Percentiles rank a stretch among this genome's conserved stretches.
Conservation (phyloP, 352 stramenopile species). For the Plasmopara muralis region DNA sequence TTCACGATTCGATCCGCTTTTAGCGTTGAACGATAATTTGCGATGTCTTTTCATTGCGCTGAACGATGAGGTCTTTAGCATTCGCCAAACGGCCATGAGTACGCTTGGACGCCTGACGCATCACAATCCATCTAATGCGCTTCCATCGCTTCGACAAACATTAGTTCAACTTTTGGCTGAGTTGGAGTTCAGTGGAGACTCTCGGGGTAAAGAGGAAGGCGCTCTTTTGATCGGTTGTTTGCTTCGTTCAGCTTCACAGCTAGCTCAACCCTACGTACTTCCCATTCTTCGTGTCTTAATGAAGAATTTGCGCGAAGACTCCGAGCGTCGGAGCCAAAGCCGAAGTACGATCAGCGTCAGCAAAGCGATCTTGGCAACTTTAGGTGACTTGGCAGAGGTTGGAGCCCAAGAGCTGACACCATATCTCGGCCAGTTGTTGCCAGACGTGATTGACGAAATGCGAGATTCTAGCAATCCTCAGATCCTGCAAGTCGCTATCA, state of each 20-base stretch:
- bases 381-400: slow-evolving; percentile 75
- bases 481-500: slow-evolving; percentile 81
- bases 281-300: slow-evolving; percentile 81
- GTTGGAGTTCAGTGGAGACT: slow-evolving; percentile 80
- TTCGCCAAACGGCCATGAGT: slow-evolving; percentile 85
- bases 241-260: slow-evolving; percentile 62
- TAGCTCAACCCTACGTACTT: slow-evolving; percentile 81
- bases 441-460: slow-evolving; percentile 84
- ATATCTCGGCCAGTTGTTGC: slow-evolving; percentile 79
- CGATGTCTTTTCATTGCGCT: slow-evolving; percentile 82
- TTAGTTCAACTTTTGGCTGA: slow-evolving; percentile 82
- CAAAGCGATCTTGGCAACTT: slow-evolving; percentile 77
- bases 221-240: slow-evolving; percentile 75
- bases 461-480: slow-evolving; percentile 78
- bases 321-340: slow-evolving; percentile 54
- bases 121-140: slow-evolving; percentile 73
- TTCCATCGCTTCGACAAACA: slow-evolving; percentile 79
- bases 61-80: slow-evolving; percentile 84
- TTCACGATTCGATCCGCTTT: slow-evolving; percentile 69
- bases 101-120: slow-evolving; percentile 80
- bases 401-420: slow-evolving; percentile 70
- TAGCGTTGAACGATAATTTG: slow-evolving; percentile 80
- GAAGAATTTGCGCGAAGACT: slow-evolving; percentile 84
- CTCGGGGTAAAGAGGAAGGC: slow-evolving; percentile 75
- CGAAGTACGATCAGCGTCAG: slow-evolving; percentile 75